Conservation (phyloP, 208 protist species). For the Crithidia expoeki region DNA sequence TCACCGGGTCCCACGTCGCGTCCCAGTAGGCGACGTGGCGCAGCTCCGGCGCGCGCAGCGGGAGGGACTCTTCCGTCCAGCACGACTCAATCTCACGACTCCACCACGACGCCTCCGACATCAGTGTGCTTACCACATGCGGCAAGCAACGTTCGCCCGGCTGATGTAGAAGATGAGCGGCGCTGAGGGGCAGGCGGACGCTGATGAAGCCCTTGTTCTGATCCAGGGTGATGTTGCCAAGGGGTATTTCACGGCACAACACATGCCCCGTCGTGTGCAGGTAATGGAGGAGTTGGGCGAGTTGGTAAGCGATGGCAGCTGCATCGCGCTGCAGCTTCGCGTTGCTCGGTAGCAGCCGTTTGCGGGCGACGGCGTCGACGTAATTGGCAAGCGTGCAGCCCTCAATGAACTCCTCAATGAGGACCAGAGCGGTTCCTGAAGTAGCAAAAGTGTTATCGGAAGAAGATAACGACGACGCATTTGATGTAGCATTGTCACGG, state of each 20-base stretch:
- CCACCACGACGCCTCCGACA: background rate
- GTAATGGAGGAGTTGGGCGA: conserved; percentile 18
- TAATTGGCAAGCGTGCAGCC: conserved; percentile 35
- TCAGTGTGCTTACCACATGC: background rate
- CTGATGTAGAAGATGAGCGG: conserved; percentile 3
- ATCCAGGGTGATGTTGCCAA: conserved; percentile 16
- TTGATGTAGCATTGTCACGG: background rate
- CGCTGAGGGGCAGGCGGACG: conserved; percentile 27
- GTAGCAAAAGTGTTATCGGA: background rate
- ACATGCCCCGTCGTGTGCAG: conserved; percentile 12
- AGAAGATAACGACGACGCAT: background rate
- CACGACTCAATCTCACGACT: background rate
- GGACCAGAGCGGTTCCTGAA: conserved; percentile 8
- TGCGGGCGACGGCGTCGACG: conserved; percentile 13
- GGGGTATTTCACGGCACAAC: conserved; percentile 19
- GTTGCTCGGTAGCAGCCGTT: background rate
- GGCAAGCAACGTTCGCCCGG: background rate
- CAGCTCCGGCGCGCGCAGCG: conserved; percentile 20
- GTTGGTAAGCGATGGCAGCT: conserved; percentile 21
- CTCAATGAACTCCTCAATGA: conserved; percentile 29
- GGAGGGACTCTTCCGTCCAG: background rate
- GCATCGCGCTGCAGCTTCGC: conserved; percentile 19
- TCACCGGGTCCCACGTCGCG: background rate
- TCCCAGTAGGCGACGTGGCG: conserved; percentile 5
- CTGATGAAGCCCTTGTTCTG: conserved; percentile 16